A percentile compares a stretch with the other conserved stretches of the same genome.
These are phyloP conservation scores for Fonsecaea pedrosoi DNA, from an alignment of 2,329 filamentous ascomycete species.

Conservation along the genomic window DNA sequence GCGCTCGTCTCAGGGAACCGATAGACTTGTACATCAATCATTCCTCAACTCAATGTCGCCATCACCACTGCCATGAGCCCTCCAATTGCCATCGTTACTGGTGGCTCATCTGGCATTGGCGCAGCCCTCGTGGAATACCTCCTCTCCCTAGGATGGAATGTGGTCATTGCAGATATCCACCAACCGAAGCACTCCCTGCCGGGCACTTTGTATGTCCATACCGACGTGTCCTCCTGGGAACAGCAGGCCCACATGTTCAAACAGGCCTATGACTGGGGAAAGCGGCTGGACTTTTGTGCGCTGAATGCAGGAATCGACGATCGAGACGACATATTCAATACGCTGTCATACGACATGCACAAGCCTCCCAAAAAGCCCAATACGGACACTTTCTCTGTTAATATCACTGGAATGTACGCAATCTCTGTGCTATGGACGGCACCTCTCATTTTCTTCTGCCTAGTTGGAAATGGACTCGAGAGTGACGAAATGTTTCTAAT, in stretches of 20 bases:
- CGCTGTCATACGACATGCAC: slow-evolving; percentile 21
- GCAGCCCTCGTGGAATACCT: slow-evolving; percentile 24
- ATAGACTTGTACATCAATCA: background rate
- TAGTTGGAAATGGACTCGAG: background rate
- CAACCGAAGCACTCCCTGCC: slow-evolving; percentile 9
- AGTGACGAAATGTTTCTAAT: slow-evolving; percentile 1
- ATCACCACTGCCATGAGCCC: slow-evolving; percentile 9
- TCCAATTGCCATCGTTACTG: slow-evolving; percentile 40
- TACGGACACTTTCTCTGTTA: slow-evolving; percentile 14
- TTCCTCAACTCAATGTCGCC: background rate
- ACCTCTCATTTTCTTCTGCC: background rate
- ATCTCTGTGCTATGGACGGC: background rate
- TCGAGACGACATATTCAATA: slow-evolving; percentile 26
- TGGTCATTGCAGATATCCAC: slow-evolving; percentile 26
- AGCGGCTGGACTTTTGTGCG: slow-evolving; percentile 26
- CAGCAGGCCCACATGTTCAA: slow-evolving; percentile 25
- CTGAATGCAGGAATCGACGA: slow-evolving; percentile 28
- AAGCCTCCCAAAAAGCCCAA: slow-evolving; percentile 24
- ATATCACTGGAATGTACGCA: slow-evolving; percentile 22
- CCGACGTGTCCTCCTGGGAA: slow-evolving; percentile 27
- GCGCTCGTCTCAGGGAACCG: background rate
- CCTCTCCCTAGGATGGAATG: slow-evolving; percentile 19
- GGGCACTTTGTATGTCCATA: slow-evolving; percentile 13
- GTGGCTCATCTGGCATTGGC: slow-evolving; percentile 42
- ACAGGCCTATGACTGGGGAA: slow-evolving; percentile 21